phyloP scores from a whole-genome alignment of 2,329 filamentous ascomycete species.

The Cladosporium sphaerospermum region DNA sequence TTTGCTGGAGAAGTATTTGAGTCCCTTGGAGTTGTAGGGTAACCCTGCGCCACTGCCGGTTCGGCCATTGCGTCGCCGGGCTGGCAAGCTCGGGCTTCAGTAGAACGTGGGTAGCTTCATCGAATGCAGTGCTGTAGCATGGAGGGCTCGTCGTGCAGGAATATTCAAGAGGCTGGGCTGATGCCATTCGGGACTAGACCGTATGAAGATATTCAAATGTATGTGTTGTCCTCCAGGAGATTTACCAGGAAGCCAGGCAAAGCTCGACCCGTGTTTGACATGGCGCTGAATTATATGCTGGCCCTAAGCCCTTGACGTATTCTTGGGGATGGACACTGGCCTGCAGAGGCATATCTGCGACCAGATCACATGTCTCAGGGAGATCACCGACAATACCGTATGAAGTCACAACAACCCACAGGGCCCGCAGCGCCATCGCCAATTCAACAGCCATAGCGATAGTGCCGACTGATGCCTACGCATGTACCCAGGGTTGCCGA shows the following conservation, averaged over 20 bases:
- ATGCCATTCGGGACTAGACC: background rate
- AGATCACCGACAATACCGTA: conserved; percentile 3
- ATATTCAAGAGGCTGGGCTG: background rate
- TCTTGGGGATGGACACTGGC: background rate
- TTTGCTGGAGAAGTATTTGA: conserved; percentile 2
- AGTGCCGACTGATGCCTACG: background rate
- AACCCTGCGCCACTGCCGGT: background rate
- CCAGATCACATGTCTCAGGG: background rate
- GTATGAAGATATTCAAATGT: background rate
- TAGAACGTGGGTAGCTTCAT: conserved; percentile 1
- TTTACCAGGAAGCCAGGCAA: background rate
- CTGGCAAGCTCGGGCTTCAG: background rate
- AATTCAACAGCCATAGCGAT: background rate
- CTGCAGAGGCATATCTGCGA: background rate
- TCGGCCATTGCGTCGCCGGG: background rate
- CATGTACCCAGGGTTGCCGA: background rate
- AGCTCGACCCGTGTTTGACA: conserved; percentile 1
- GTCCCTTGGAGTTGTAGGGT: background rate
- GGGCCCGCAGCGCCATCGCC: background rate
- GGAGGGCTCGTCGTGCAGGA: conserved; percentile 1
- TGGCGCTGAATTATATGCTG: conserved; percentile 1
- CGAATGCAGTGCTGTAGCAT: conserved; percentile 1
- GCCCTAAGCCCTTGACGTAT: background rate
- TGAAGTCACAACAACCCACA: background rate
- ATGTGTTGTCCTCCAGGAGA: background rate